phyloP scores from a whole-genome alignment of 2,329 filamentous ascomycete genomes.

The Gremmenia infestans region DNA sequence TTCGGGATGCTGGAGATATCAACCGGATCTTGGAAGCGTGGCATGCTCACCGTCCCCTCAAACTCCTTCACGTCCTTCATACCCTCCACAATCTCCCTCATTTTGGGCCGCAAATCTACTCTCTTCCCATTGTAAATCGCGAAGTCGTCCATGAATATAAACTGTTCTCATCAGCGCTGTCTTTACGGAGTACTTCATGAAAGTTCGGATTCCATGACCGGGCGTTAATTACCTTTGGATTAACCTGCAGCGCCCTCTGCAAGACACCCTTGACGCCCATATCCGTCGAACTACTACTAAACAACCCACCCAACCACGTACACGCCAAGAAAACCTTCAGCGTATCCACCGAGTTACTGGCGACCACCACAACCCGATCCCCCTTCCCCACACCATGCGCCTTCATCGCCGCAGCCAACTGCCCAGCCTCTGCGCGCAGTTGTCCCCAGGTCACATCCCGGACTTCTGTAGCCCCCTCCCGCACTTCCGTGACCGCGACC shows the following conservation, averaged over 20 bases:
- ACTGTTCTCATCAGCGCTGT: conserved; percentile 35
- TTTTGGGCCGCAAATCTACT: conserved; percentile 68
- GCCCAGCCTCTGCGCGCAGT: conserved; percentile 53
- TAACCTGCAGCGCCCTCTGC: conserved; percentile 68
- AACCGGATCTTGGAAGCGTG: conserved; percentile 57
- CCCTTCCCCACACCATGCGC: conserved; percentile 62
- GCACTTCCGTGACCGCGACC: conserved; percentile 66
- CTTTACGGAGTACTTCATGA: too few relatives aligned
- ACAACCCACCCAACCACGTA: conserved; percentile 66
- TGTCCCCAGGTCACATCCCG: conserved; percentile 62
- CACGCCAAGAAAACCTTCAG: conserved; percentile 66
- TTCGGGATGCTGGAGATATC: conserved; percentile 51
- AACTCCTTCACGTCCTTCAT: conserved; percentile 59
- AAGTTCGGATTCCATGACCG: background rate
- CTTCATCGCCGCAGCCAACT: conserved; percentile 61
- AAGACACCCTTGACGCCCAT: conserved; percentile 77
- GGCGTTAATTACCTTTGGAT: conserved; percentile 50
- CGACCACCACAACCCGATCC: conserved; percentile 71
- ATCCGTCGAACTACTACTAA: conserved; percentile 73
- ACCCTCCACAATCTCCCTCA: conserved; percentile 57
- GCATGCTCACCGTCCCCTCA: conserved; percentile 57
- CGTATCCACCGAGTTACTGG: conserved; percentile 70
- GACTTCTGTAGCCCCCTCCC: conserved; percentile 54
- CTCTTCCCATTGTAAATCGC: conserved; percentile 75
- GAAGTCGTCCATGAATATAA: conserved; percentile 78